Evolutionary conservation across 1,139 yeast species (phyloP).

Genomic region (Nakaseomyces glabratus): DNA sequence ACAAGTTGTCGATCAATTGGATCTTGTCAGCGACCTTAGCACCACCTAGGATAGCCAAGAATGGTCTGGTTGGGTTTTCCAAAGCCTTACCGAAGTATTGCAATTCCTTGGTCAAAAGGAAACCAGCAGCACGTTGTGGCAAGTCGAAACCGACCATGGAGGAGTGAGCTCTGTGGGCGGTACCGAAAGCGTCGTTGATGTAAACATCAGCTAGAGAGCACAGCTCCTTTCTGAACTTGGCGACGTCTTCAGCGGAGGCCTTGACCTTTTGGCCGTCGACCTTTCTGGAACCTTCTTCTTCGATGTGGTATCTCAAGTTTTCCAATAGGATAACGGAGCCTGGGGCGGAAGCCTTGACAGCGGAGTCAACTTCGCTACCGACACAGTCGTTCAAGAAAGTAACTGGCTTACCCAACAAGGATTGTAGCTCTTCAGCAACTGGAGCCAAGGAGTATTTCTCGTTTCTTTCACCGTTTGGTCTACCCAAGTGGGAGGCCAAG

Average conservation of each 20-base stretch:
- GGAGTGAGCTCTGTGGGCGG: conserved; percentile 98
- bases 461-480: conserved; percentile 87
- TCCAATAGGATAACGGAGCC: conserved; percentile 73
- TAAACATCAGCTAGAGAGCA: conserved; percentile 89
- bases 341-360: conserved; percentile 56
- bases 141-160: conserved; percentile 94
- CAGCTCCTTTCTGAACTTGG: conserved; percentile 75
- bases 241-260: conserved; percentile 77
- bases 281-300: conserved; percentile 91
- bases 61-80: conserved; percentile 94
- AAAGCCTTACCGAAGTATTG: conserved; percentile 94
- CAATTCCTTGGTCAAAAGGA: conserved; percentile 93
- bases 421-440: conserved; percentile 75
- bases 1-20: conserved; percentile 91
- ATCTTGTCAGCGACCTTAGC: conserved; percentile 98
- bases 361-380: conserved; percentile 74
- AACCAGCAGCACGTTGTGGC: conserved; percentile 93
- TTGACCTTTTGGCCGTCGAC: conserved; percentile 82
- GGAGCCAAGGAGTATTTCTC: conserved; percentile 87
- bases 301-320: conserved; percentile 93
- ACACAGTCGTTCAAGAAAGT: conserved; percentile 80
- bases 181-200: conserved; percentile 96
- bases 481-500: conserved; percentile 92
- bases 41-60: conserved; percentile 96
- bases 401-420: conserved; percentile 61